phyloP scores from a whole-genome alignment of 495 filamentous ascomycete genomes.

The Physcia stellaris region DNA sequence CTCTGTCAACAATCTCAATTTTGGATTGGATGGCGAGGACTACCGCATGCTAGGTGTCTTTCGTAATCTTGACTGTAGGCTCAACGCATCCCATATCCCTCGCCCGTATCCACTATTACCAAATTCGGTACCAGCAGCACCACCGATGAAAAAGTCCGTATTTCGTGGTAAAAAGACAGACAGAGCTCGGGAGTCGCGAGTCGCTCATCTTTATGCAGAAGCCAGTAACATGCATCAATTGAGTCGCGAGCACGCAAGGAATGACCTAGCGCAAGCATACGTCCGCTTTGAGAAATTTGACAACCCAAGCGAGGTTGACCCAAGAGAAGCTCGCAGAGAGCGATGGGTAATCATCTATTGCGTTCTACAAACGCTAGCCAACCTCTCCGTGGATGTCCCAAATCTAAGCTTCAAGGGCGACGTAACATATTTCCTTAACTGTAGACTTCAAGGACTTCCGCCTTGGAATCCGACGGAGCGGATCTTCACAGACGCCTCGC shows the following conservation, averaged over 20 bases:
- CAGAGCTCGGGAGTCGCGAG: constrained; percentile 21
- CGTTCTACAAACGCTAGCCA: constrained; percentile 50
- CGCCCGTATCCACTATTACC: constrained; percentile 47
- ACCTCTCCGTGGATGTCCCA: constrained; percentile 47
- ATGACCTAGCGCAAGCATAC: constrained; percentile 42
- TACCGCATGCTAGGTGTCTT: constrained; percentile 4
- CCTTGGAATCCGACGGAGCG: constrained; percentile 33
- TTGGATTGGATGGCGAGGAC: background rate
- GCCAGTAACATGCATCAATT: constrained; percentile 50
- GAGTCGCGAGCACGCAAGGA: constrained; percentile 22
- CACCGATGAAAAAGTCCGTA: constrained; percentile 1
- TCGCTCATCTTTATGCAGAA: constrained; percentile 46
- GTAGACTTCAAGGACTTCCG: constrained; percentile 36
- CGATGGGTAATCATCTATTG: constrained; percentile 63
- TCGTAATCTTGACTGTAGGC: constrained; percentile 41
- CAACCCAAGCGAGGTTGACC: constrained; percentile 28
- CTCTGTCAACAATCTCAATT: no score
- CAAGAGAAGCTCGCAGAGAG: constrained; percentile 40
- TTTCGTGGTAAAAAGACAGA: constrained; percentile 10
- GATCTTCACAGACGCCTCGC: constrained; percentile 27
- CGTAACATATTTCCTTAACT: constrained; percentile 50
- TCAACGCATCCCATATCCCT: constrained; percentile 49
- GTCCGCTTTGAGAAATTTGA: constrained; percentile 46
- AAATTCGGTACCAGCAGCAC: background rate
- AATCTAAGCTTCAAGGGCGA: constrained; percentile 39